These are phyloP conservation scores for Zhuliangozyma blackwelliae DNA, from an alignment of 1,139 yeast species.

Conservation along the genomic window DNA sequence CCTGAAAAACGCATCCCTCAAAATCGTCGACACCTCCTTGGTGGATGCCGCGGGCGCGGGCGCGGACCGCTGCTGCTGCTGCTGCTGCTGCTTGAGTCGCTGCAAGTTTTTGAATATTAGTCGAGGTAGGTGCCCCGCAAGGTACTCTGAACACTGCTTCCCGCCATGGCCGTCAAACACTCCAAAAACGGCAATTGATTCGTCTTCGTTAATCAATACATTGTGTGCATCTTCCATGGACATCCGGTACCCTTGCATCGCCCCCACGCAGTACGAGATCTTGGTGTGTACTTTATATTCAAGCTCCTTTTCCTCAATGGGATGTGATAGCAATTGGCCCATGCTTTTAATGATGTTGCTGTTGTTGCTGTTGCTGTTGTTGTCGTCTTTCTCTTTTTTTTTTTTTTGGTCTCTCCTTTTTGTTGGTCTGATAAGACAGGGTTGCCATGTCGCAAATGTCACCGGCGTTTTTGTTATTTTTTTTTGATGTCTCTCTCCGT, in stretches of 20 bases:
- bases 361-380: no score
- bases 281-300: conserved; percentile 39
- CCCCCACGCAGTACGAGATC: conserved; percentile 60
- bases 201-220: conserved; percentile 39
- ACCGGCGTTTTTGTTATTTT: neutral
- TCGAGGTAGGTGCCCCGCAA: conserved; percentile 43
- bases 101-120: conserved; percentile 27
- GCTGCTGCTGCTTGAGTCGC: conserved; percentile 1
- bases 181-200: conserved; percentile 55
- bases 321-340: conserved; percentile 78
- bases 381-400: neutral
- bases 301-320: conserved; percentile 64
- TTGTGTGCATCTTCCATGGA: conserved; percentile 78
- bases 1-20: conserved; percentile 53
- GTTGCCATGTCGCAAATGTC: neutral
- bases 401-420: neutral
- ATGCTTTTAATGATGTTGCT: no score
- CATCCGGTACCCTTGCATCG: conserved; percentile 76
- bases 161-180: conserved; percentile 87
- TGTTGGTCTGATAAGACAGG: neutral
- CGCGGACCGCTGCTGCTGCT: neutral
- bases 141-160: conserved; percentile 50
- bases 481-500: neutral
- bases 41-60: neutral
- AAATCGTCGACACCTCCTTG: conserved; percentile 14